Evolutionary conservation across 306 rosid species (phyloP), one percentile per base, ranked within the genome.

Genomic region (Carpinus fangiana): DNA sequence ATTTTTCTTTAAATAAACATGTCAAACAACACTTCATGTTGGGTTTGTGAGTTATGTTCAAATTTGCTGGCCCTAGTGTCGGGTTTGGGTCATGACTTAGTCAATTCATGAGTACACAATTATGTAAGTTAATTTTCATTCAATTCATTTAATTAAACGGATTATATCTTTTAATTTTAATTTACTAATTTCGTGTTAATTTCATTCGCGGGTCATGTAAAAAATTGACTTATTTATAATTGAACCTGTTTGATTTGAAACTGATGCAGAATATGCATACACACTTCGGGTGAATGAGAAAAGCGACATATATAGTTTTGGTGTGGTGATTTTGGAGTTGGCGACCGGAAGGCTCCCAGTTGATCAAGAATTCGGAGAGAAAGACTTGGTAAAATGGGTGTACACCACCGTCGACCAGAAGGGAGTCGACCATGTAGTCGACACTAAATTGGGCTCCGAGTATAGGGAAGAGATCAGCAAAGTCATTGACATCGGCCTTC

Each of bases 221-320:
- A 23, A 23, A 23, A 23, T 23, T 23, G 26, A 9, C 36, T 47
- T 38, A 7, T 12, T 46, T 54, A 6, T 65, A 62, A 72, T 73
- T 62, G 14, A 26, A 23, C 72, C 23, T 79, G 8, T 75, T 2
- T 73, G 45, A 64, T 17, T 72, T 64, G 41, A 62, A 46, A 36
- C 56, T 73, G 77, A 68, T 76, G 87, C 93, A 92, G 97, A 92
- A 74, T 92, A 92, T 64, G 97, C 82, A 34, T 92, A 92, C 50
- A 92, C 97, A 16, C 90, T 92, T 53, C 68, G 90, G 17, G 97
- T 92, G 85, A 92, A 89, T 16, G 97, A 92, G 75, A 92, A 92
- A 88, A 92, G 97, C 51, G 97, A 92, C 28, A 90, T 89, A 20
- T 92, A 90, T 60, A 92, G 97, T 79, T 90, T 92, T 59, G 97